Evolutionary conservation across 805 yeast genomes (phyloP).

Genomic region (Tetrapisispora namnaoensis): DNA sequence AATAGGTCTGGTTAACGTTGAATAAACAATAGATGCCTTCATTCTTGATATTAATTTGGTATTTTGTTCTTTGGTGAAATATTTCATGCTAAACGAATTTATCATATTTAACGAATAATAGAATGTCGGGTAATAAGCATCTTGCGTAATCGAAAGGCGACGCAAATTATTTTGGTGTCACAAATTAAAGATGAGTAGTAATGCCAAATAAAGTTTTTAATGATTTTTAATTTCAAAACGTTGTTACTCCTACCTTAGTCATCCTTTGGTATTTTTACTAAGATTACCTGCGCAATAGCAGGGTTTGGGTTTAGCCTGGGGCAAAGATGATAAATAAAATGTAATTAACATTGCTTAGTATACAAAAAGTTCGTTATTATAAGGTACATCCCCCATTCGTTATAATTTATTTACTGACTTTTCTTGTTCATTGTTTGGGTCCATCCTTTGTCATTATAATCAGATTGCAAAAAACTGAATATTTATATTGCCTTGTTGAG

Average conservation of each 20-base stretch:
- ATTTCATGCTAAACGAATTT: not conserved
- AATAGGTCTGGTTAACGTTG: not conserved
- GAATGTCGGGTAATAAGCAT: not conserved
- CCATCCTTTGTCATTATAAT: too few relatives aligned
- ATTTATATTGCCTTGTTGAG: slow-evolving; percentile 13
- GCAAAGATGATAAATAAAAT: too few relatives aligned
- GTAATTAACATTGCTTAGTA: too few relatives aligned
- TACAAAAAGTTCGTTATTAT: too few relatives aligned
- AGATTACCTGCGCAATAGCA: too few relatives aligned
- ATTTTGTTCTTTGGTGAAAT: not conserved
- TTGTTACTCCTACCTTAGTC: too few relatives aligned
- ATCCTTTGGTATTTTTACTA: too few relatives aligned
- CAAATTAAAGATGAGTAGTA: not conserved
- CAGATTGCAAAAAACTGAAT: slow-evolving; percentile 23
- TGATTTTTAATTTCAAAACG: too few relatives aligned
- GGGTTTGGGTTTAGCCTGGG: too few relatives aligned
- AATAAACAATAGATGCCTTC: not conserved
- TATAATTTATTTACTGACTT: not conserved
- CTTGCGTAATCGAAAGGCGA: too few relatives aligned
- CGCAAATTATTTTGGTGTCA: not conserved
- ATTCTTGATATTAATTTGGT: not conserved
- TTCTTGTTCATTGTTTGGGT: not conserved
- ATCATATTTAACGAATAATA: not conserved
- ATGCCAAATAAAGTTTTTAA: too few relatives aligned
- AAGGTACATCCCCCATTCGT: too few relatives aligned